Conservation (phyloP, 2,329 filamentous ascomycete species). For the Trichoderma hamatum region DNA sequence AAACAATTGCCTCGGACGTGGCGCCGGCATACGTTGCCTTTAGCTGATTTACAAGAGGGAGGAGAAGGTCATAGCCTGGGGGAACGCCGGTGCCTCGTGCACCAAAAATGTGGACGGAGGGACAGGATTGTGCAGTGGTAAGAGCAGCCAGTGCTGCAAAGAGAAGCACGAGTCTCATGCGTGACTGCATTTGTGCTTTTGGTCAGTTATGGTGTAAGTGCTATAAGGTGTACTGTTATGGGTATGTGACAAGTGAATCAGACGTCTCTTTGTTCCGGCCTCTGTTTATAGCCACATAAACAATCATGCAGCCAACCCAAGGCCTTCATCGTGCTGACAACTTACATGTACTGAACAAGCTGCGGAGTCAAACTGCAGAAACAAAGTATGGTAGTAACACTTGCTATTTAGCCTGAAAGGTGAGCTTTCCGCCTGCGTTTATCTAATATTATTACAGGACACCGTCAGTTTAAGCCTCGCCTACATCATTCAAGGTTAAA, state of each 20-base stretch:
- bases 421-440: background rate
- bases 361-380: background rate
- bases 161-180: background rate
- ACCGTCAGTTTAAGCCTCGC: background rate
- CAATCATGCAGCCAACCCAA: background rate
- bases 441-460: background rate
- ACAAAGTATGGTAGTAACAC: background rate
- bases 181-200: background rate
- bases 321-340: background rate
- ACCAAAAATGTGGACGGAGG: background rate
- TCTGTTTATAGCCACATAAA: background rate
- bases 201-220: background rate
- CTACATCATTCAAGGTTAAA: background rate
- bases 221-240: background rate
- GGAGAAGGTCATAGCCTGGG: background rate
- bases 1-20: background rate
- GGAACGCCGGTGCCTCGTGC: background rate
- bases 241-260: background rate
- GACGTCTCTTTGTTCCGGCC: background rate
- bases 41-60: background rate
- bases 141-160: background rate
- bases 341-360: background rate
- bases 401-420: background rate
- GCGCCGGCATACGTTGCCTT: background rate
- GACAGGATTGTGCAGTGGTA: background rate